These are phyloP conservation scores for Pyricularia grisea DNA, from an alignment of 2,329 filamentous ascomycete genomes.

Conservation along the genomic window DNA sequence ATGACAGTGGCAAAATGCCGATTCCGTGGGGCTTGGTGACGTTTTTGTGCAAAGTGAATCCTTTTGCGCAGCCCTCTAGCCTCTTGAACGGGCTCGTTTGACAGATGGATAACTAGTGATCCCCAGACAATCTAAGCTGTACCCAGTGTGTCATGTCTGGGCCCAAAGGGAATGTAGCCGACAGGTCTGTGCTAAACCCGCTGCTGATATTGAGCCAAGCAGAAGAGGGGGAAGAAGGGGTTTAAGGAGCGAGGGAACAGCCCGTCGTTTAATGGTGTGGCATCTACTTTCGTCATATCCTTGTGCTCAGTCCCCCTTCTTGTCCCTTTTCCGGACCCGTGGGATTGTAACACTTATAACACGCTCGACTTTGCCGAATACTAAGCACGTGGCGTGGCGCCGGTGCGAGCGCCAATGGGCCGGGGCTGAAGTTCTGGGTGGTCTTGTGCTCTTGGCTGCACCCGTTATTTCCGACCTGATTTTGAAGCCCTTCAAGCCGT, in stretches of 20 bases:
- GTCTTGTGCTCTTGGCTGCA: background rate
- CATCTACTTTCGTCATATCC: background rate
- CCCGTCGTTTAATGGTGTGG: background rate
- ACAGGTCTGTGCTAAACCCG: background rate
- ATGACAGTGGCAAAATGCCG: background rate
- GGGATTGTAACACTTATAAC: background rate
- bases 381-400: background rate
- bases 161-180: background rate
- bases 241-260: background rate
- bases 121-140: background rate
- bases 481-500: background rate
- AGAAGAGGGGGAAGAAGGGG: background rate
- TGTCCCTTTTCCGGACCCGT: background rate
- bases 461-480: slow-evolving; percentile 1
- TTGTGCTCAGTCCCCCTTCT: background rate
- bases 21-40: background rate
- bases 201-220: background rate
- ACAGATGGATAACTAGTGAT: background rate
- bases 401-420: background rate
- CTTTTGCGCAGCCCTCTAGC: background rate
- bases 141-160: background rate
- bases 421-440: background rate
- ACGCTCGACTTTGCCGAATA: background rate
- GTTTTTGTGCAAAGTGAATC: background rate
- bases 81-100: background rate